Conservation (phyloP, 768 basidiomycete species). For the Boletus reticuloceps region DNA sequence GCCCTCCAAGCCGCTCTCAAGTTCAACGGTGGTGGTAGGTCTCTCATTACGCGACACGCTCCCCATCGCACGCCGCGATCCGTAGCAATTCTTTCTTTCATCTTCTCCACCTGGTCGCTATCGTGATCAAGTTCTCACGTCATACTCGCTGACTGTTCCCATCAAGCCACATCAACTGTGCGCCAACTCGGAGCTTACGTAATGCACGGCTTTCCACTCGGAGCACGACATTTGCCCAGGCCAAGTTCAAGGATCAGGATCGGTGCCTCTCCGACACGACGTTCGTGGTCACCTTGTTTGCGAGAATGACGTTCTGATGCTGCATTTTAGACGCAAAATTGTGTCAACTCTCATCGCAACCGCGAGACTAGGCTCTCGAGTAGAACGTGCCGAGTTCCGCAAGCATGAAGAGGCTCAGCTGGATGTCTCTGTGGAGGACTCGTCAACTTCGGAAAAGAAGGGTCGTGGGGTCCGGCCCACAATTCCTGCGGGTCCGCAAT, state of each 20-base stretch:
- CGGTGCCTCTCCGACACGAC: background rate
- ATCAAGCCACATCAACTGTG: constrained; percentile 76
- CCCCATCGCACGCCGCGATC: no score
- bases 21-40: constrained; percentile 93
- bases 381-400: background rate
- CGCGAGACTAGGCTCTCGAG: no score
- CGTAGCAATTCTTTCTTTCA: background rate
- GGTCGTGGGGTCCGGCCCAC: background rate
- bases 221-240: background rate
- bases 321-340: constrained; percentile 1
- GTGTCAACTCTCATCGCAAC: background rate
- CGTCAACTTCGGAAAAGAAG: background rate
- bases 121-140: constrained; percentile 9
- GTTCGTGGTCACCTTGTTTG: constrained; percentile 4
- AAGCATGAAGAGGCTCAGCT: background rate
- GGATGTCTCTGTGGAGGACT: background rate
- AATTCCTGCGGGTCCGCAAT: background rate
- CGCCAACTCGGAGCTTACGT: background rate
- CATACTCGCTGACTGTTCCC: background rate
- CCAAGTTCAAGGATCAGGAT: background rate
- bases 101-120: constrained; percentile 7
- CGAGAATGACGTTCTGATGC: background rate
- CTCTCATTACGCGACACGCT: no score
- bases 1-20: constrained; percentile 87
- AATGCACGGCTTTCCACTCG: background rate